Evolutionary conservation across 2,329 filamentous ascomycete species (phyloP).

Genomic region (Fusarium succisae): DNA sequence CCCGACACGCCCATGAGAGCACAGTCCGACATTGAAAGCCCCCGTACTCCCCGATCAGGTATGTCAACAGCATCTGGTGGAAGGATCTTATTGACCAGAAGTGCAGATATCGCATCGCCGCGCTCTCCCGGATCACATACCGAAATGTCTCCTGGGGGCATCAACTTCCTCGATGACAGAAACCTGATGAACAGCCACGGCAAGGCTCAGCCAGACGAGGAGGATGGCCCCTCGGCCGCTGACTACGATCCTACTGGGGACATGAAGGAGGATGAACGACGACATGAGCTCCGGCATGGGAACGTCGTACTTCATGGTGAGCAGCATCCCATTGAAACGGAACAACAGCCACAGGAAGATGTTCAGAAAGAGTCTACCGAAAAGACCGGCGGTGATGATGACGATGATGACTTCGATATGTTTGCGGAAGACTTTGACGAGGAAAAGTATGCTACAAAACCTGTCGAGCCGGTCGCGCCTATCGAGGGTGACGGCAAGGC

Average conservation of each 20-base stretch:
- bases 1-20: constrained; percentile 52
- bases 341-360: constrained; percentile 41
- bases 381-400: constrained; percentile 51
- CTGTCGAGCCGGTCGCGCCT: constrained; percentile 46
- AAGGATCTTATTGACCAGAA: constrained; percentile 36
- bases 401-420: constrained; percentile 77
- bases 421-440: constrained; percentile 84
- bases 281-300: constrained; percentile 71
- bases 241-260: constrained; percentile 92
- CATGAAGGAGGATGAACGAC: constrained; percentile 83
- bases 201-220: constrained; percentile 53
- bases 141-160: constrained; percentile 64
- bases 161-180: constrained; percentile 73
- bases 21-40: constrained; percentile 51
- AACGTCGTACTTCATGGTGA: constrained; percentile 63
- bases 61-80: constrained; percentile 37
- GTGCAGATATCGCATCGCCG: constrained; percentile 53
- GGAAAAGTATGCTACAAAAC: constrained; percentile 68
- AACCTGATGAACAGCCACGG: constrained; percentile 71
- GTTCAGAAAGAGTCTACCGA: constrained; percentile 41
- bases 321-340: constrained; percentile 42
- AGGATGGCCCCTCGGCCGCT: constrained; percentile 87
- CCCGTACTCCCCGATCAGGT: constrained; percentile 61
- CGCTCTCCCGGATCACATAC: constrained; percentile 57
- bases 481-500: constrained; percentile 58